phyloP scores from a whole-genome alignment of 257 asterid genomes.

The Buddleja alternifolia region DNA sequence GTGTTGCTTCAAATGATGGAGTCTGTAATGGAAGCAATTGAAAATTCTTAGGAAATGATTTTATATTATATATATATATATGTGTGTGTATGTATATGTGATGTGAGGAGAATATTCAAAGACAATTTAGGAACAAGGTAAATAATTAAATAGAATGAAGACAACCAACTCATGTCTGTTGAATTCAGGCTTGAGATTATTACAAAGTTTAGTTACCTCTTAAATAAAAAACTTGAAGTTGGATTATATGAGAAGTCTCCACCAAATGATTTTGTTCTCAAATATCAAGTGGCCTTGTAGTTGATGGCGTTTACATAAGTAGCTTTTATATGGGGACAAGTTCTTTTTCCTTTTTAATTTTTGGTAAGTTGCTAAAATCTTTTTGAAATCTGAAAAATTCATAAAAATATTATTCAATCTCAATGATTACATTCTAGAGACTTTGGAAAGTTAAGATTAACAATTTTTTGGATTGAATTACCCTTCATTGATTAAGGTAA shows the following conservation, averaged over 20 bases:
- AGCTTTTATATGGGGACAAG: too few relatives aligned
- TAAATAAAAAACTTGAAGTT: not conserved
- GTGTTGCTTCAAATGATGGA: not conserved
- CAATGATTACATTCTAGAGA: too few relatives aligned
- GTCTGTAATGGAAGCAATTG: conserved; percentile 2
- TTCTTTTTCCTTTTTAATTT: too few relatives aligned
- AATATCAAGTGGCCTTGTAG: conserved; percentile 10
- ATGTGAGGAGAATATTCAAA: conserved; percentile 1
- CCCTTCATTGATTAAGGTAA: too few relatives aligned
- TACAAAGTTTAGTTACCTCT: conserved; percentile 18
- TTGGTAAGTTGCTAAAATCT: too few relatives aligned
- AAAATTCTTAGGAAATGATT: not conserved
- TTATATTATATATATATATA: too few relatives aligned
- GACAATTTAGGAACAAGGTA: not conserved
- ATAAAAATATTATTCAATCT: too few relatives aligned
- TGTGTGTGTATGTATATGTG: not conserved
- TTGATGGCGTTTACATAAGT: too few relatives aligned
- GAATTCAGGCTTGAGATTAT: conserved; percentile 22
- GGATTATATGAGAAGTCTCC: conserved; percentile 2
- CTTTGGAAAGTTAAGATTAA: too few relatives aligned
- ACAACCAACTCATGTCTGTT: conserved; percentile 23
- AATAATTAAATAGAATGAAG: not conserved
- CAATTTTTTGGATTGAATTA: too few relatives aligned
- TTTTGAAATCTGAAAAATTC: too few relatives aligned
- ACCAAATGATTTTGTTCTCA: conserved; percentile 13